These are phyloP conservation scores for Pythium apleroticum DNA, from an alignment of 352 stramenopile species.

Conservation along the genomic window DNA sequence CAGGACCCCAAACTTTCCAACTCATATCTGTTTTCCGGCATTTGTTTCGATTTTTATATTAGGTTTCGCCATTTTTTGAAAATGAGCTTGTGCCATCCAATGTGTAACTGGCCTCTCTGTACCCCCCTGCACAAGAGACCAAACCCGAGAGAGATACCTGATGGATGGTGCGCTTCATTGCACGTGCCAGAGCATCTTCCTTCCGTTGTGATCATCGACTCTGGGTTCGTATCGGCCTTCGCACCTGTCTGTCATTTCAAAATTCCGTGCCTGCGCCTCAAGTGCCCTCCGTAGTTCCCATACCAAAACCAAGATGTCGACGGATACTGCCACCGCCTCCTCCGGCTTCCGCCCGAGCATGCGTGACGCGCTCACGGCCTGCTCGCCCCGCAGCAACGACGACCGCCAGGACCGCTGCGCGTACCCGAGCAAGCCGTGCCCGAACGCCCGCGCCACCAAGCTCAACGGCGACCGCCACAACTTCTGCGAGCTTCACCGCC, in stretches of 20 bases:
- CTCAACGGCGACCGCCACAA: constrained; percentile 38
- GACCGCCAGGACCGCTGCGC: constrained; percentile 25
- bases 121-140: too few relatives aligned
- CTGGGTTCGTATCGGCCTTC: neutral
- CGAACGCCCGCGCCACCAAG: constrained; percentile 37
- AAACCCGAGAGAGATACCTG: neutral
- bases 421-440: constrained; percentile 38
- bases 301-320: neutral
- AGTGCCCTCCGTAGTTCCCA: neutral
- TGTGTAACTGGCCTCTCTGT: neutral
- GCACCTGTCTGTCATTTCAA: neutral
- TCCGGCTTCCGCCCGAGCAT: constrained; percentile 18
- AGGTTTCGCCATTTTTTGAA: neutral
- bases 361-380: constrained; percentile 19
- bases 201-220: neutral
- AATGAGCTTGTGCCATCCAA: neutral
- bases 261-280: neutral
- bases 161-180: neutral
- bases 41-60: neutral
- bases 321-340: neutral
- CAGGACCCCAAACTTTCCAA: neutral
- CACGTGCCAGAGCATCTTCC: neutral
- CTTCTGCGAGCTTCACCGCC: constrained; percentile 39
- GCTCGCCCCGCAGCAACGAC: neutral
- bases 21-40: neutral